Percentiles rank a stretch among this genome's conserved stretches.
These are phyloP conservation scores for Sonneratia caseolaris DNA, from an alignment of 345 rosid species.

Conservation along the genomic window DNA sequence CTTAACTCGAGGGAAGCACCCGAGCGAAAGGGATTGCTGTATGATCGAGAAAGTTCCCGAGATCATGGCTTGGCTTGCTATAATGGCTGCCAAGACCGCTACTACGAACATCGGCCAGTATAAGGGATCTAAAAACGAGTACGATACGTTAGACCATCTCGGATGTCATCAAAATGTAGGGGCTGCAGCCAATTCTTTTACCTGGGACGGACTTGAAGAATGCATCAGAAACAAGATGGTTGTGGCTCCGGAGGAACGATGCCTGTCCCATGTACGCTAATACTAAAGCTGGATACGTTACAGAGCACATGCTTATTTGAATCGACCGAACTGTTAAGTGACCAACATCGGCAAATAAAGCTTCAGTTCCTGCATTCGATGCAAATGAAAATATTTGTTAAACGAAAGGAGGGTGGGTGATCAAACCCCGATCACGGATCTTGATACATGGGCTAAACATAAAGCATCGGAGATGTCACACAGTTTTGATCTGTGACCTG, in stretches of 20 bases:
- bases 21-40: constrained; percentile 43
- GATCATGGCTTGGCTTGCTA: constrained; percentile 52
- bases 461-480: background rate
- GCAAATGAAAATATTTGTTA: background rate
- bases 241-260: constrained; percentile 18
- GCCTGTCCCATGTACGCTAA: constrained; percentile 32
- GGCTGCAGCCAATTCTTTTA: background rate
- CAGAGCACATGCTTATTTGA: constrained; percentile 29
- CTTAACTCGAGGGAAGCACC: constrained; percentile 50
- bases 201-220: constrained; percentile 19
- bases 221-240: constrained; percentile 3
- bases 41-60: constrained; percentile 48
- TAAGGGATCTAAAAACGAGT: constrained; percentile 16
- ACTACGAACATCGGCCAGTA: constrained; percentile 50
- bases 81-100: constrained; percentile 32
- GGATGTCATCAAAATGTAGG: background rate
- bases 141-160: background rate
- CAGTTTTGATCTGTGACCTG: constrained; percentile 15
- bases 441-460: background rate
- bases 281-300: constrained; percentile 32
- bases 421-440: too few species aligned
- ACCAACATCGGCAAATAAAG: constrained; percentile 51
- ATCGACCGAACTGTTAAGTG: constrained; percentile 40
- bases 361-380: constrained; percentile 31
- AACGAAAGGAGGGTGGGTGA: background rate